A percentile compares a stretch with the other conserved stretches of the same genome.
Evolutionary conservation across 1,284 basidiomycete genomes (phyloP).

Genomic region (Anthracocystis panici-leucophaei): DNA sequence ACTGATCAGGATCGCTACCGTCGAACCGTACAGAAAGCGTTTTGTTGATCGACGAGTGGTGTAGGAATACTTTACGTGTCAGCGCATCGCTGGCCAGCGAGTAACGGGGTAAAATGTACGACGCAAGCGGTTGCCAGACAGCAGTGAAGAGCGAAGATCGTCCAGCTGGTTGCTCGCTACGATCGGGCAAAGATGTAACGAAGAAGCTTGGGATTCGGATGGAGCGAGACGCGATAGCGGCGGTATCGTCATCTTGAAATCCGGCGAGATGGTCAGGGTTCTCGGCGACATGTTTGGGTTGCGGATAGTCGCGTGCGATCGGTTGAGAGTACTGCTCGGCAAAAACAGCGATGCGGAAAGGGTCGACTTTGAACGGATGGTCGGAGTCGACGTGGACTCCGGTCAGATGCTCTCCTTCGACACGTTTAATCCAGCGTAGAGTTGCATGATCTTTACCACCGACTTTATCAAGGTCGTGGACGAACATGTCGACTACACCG

Average conservation of each 20-base stretch:
- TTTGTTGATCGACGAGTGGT: constrained; percentile 47
- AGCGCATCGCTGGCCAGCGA: constrained; percentile 19
- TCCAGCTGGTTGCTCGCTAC: constrained; percentile 3
- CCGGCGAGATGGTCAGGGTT: constrained; percentile 36
- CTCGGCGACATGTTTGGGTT: constrained; percentile 21
- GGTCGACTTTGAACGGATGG: constrained; percentile 28
- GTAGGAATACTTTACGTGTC: constrained; percentile 34
- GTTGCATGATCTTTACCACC: constrained; percentile 36
- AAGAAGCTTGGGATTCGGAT: constrained; percentile 54
- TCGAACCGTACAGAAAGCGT: constrained; percentile 38
- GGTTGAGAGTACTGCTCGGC: constrained; percentile 47
- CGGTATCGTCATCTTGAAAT: constrained; percentile 33
- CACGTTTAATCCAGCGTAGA: constrained; percentile 51
- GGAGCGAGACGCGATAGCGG: constrained; percentile 4
- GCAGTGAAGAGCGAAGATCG: constrained; percentile 29
- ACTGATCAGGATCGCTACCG: constrained; percentile 32
- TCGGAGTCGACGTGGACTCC: constrained; percentile 18
- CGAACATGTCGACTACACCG: constrained; percentile 56
- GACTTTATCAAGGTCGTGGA: constrained; percentile 49
- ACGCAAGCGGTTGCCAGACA: constrained; percentile 31
- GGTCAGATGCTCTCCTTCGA: constrained; percentile 27
- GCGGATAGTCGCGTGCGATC: constrained; percentile 38
- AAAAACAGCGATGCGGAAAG: constrained; percentile 48
- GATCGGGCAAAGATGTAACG: constrained; percentile 43
- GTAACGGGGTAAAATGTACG: constrained; percentile 9